phyloP scores from a whole-genome alignment of 345 rosid genomes.

The Kandelia obovata region DNA sequence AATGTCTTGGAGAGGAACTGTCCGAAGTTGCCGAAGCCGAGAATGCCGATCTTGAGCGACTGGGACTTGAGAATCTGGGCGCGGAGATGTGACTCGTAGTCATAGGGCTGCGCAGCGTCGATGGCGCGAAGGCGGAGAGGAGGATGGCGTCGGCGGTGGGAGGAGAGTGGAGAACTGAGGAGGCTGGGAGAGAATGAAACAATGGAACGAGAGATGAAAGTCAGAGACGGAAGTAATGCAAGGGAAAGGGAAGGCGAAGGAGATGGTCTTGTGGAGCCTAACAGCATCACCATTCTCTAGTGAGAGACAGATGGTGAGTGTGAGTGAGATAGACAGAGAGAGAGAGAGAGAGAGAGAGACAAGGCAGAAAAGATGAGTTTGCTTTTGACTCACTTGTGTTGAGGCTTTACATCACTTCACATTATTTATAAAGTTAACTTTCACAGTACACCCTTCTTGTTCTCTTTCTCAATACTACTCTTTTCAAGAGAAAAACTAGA shows the following conservation, averaged over 20 bases:
- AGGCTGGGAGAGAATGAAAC: not conserved
- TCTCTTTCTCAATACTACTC: no score
- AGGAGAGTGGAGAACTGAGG: not conserved
- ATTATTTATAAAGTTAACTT: no score
- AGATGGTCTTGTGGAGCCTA: not conserved
- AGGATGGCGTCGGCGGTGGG: not conserved
- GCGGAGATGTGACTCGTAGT: slow-evolving; percentile 22
- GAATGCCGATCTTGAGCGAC: slow-evolving; percentile 56
- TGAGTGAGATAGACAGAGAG: no score
- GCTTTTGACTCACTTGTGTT: no score
- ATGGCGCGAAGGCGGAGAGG: slow-evolving; percentile 15
- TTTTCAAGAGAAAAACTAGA: no score
- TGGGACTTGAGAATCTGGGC: slow-evolving; percentile 16
- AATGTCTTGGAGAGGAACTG: slow-evolving; percentile 73
- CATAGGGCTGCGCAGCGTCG: slow-evolving; percentile 33
- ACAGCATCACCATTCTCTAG: not conserved
- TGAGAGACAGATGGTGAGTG: no score
- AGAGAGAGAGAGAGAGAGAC: no score
- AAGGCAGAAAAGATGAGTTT: no score
- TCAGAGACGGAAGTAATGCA: not conserved
- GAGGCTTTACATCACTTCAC: no score
- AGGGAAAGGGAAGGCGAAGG: not conserved
- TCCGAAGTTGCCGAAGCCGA: slow-evolving; percentile 78
- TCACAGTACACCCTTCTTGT: no score
- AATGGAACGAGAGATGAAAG: not conserved